Percentiles rank a stretch among this genome's conserved stretches.
Evolutionary conservation across 805 yeast species (phyloP).

Genomic region (Sugiyamaella americana): DNA sequence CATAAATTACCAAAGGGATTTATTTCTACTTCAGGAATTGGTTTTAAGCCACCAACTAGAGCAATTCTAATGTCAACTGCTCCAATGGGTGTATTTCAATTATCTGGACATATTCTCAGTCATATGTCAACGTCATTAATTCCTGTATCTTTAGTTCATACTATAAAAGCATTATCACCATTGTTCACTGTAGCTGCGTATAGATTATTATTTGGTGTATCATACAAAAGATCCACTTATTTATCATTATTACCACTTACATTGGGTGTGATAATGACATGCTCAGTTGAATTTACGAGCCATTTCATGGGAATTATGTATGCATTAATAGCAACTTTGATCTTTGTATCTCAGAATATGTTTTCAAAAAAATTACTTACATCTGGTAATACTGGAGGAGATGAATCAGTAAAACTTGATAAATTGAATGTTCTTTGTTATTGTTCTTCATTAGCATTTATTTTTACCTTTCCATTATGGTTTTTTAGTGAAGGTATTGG

Average conservation of each 20-base stretch:
- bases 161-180: constrained; percentile 89
- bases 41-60: constrained; percentile 24
- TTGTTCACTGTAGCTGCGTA: constrained; percentile 79
- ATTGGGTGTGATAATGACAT: constrained; percentile 71
- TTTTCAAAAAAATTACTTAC: constrained; percentile 80
- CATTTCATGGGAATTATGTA: constrained; percentile 58
- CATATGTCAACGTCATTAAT: constrained; percentile 89
- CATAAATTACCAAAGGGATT: constrained; percentile 34
- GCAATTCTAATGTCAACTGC: constrained; percentile 43
- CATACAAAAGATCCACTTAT: constrained; percentile 63
- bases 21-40: constrained; percentile 25
- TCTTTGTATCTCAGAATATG: constrained; percentile 81
- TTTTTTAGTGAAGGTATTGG: constrained; percentile 48
- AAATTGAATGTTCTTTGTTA: constrained; percentile 75
- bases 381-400: constrained; percentile 15
- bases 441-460: constrained; percentile 67
- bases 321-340: constrained; percentile 61
- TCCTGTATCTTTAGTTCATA: constrained; percentile 93
- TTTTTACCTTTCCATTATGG: constrained; percentile 70
- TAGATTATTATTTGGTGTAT: constrained; percentile 50
- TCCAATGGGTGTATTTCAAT: constrained; percentile 94
- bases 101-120: constrained; percentile 82
- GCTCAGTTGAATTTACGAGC: constrained; percentile 38
- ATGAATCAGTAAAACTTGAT: constrained; percentile 48
- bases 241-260: constrained; percentile 73